phyloP scores from a whole-genome alignment of 352 stramenopile species.

The Phytophthora litchii region DNA sequence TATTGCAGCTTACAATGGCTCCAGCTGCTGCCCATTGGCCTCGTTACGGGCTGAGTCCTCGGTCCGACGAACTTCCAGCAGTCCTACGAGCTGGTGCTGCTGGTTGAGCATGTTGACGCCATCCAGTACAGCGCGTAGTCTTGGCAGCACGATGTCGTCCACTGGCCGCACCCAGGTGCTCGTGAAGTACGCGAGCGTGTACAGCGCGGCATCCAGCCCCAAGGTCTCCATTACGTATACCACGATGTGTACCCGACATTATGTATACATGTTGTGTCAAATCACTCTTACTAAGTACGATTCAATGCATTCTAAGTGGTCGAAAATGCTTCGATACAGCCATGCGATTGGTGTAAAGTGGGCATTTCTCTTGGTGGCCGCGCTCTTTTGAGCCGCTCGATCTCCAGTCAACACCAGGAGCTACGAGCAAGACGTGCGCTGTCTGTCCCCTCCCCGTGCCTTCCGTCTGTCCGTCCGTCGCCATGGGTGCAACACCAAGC shows the following conservation, averaged over 20 bases:
- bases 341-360: slow-evolving; percentile 21
- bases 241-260: neutral
- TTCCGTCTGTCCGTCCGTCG: slow-evolving; percentile 13
- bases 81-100: slow-evolving; percentile 13
- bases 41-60: neutral
- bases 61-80: slow-evolving; percentile 36
- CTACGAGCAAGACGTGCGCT: slow-evolving; percentile 21
- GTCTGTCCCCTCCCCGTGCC: slow-evolving; percentile 21
- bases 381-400: slow-evolving; percentile 30
- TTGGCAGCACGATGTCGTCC: slow-evolving; percentile 36
- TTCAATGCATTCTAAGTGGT: neutral
- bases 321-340: neutral
- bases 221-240: slow-evolving; percentile 21
- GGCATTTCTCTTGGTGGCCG: slow-evolving; percentile 7
- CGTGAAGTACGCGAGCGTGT: slow-evolving; percentile 52
- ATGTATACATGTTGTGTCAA: slow-evolving; percentile 11
- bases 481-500: slow-evolving; percentile 63
- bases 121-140: slow-evolving; percentile 21
- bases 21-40: slow-evolving; percentile 24
- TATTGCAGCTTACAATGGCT: slow-evolving; percentile 25
- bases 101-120: slow-evolving; percentile 11
- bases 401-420: slow-evolving; percentile 38
- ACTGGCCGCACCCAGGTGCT: slow-evolving; percentile 49
- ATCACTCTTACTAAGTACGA: slow-evolving; percentile 23
- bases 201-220: slow-evolving; percentile 29